Conservation (phyloP, 306 rosid genomes). For the Cucumis hystrix region DNA sequence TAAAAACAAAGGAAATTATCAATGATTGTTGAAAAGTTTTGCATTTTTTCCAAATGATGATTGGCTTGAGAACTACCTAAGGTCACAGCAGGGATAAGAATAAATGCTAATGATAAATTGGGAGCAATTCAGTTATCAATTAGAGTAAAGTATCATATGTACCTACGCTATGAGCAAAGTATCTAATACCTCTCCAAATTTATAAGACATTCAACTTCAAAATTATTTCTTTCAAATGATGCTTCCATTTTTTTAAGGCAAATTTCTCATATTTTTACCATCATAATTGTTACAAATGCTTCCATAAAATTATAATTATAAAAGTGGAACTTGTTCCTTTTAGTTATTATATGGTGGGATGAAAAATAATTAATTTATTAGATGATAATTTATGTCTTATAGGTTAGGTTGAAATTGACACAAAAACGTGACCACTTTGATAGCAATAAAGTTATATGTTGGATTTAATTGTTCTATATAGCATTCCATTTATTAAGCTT, state of each 20-base stretch:
- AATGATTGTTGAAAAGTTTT: not conserved
- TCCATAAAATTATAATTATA: too few relatives aligned
- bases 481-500: not conserved
- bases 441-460: too few relatives aligned
- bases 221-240: not conserved
- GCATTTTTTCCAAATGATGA: not conserved
- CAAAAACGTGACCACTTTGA: too few relatives aligned
- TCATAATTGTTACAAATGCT: not conserved
- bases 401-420: too few relatives aligned
- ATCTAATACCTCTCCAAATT: conserved; percentile 4
- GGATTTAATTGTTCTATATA: too few relatives aligned
- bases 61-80: not conserved
- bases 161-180: not conserved
- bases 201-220: not conserved
- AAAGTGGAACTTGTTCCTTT: too few relatives aligned
- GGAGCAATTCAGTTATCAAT: not conserved
- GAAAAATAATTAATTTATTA: too few relatives aligned
- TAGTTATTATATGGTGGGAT: too few relatives aligned
- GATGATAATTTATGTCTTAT: too few relatives aligned
- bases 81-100: not conserved
- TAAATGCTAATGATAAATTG: not conserved
- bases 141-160: conserved; percentile 5
- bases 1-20: not conserved
- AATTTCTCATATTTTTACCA: not conserved
- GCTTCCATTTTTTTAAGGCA: too few relatives aligned